Evolutionary conservation across 108 stramenopile species (phyloP), one percentile per base, ranked within the genome.

Genomic region (Pseudonitzschia multistriata): DNA sequence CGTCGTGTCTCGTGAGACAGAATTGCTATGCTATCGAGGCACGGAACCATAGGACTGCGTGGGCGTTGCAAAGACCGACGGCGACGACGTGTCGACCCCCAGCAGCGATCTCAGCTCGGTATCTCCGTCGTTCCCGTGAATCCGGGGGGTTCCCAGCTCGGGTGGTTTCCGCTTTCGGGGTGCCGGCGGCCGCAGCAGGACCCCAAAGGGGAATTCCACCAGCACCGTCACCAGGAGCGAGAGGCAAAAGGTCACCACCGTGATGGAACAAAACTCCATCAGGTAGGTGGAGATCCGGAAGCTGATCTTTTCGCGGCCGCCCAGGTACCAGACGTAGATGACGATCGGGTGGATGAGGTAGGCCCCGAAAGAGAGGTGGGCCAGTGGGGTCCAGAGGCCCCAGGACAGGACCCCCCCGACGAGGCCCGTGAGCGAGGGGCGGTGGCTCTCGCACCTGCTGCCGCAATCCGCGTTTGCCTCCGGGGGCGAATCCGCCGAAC

Each of bases 321-420:
- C 79, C 37, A 86, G 54, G 22, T 74, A 64, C 76, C 77, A 80
- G 13, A 83, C 48, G 54, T 80, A 78, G 34, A 82, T 78, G 14
- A 86, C 62, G 40, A 86, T 80, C 0, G 85, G 85, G 70, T 86
- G 85, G 22, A 86, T 76, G 45, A 86, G 49, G 53, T 86, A 86
- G 14, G 68, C 74, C 2, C 76, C 79, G 60, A 82, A 86, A 10
- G 76, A 73, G 0, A 86, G 54, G 34, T 80, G 76, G 5, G 77
- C 71, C 45, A 86, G 47, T n/a, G 81, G 81, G 17, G 79, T 74
- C 85, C 85, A 86, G 11, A 74, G 3, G 21, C 28, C 73, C 79
- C 73, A 86, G 28, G 71, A 66, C 56, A 82, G 52, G 33, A 86
- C 11, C 2, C 25, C 36, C 3, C 53, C 35, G 28, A 80, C 52